Evolutionary conservation across 208 protist species (phyloP).

Genomic region (Crithidia thermophila): DNA sequence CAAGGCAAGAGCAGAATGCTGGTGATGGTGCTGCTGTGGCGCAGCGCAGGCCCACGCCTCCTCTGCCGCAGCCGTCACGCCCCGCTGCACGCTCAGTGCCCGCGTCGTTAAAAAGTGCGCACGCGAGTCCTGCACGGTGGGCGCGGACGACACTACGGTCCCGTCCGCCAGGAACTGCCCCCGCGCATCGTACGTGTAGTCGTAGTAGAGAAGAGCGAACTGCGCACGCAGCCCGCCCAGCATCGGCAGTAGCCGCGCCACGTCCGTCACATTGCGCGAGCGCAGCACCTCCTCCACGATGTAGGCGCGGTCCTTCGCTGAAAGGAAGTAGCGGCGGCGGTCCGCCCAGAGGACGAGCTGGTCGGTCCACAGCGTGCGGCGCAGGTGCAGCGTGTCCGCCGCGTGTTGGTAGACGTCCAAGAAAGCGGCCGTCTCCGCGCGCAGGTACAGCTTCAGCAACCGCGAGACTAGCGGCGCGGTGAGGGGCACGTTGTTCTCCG

Average conservation of each 20-base stretch:
- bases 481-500: constrained; percentile 36
- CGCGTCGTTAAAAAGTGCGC: constrained; percentile 66
- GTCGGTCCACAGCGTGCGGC: constrained; percentile 60
- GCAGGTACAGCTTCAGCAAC: constrained; percentile 76
- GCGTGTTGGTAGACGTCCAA: constrained; percentile 60
- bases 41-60: constrained; percentile 15
- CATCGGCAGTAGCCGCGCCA: constrained; percentile 23
- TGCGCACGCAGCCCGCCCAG: constrained; percentile 76
- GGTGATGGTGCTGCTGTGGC: background rate
- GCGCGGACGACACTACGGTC: constrained; percentile 32
- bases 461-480: constrained; percentile 51
- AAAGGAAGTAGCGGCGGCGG: constrained; percentile 80
- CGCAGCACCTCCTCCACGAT: constrained; percentile 60
- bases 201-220: constrained; percentile 67
- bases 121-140: constrained; percentile 62
- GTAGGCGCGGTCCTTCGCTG: constrained; percentile 51
- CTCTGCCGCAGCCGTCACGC: constrained; percentile 14
- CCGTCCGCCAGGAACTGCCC: constrained; percentile 48
- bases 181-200: constrained; percentile 44
- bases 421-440: constrained; percentile 55
- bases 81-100: constrained; percentile 41
- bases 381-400: constrained; percentile 38
- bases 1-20: no score
- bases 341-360: constrained; percentile 81
- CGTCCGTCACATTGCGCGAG: constrained; percentile 15